phyloP scores from a whole-genome alignment of 2,329 filamentous ascomycete species.

The Nothophaeocryptopus gaeumannii region DNA sequence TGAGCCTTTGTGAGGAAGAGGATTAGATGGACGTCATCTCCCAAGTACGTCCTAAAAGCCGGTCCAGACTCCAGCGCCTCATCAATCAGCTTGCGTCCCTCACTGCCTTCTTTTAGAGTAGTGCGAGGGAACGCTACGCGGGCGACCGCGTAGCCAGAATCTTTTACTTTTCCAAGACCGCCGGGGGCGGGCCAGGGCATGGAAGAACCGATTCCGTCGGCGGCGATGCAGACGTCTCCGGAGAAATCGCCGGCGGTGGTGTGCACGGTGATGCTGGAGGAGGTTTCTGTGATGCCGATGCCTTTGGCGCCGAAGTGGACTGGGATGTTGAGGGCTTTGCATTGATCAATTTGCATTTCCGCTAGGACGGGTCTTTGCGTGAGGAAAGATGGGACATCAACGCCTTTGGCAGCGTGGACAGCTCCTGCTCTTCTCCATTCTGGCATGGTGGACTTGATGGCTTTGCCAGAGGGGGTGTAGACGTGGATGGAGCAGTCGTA shows the following conservation, averaged over 20 bases:
- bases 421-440: background rate
- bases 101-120: background rate
- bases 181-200: conserved; percentile 37
- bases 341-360: conserved; percentile 3
- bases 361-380: conserved; percentile 1
- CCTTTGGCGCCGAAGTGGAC: conserved; percentile 2
- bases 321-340: conserved; percentile 2
- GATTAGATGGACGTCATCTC: background rate
- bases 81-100: background rate
- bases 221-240: conserved; percentile 35
- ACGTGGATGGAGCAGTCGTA: conserved; percentile 7
- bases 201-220: conserved; percentile 44
- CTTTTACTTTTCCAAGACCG: conserved; percentile 21
- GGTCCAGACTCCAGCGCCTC: background rate
- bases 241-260: conserved; percentile 41
- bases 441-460: background rate
- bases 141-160: conserved; percentile 34
- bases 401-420: background rate
- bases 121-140: conserved; percentile 3
- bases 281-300: conserved; percentile 1
- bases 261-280: background rate
- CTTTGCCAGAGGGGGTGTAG: background rate
- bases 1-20: background rate
- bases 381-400: background rate
- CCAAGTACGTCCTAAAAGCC: background rate